Base-by-base conservation (phyloP, 441 rosid genomes). In the Populus hybrid region DNA sequence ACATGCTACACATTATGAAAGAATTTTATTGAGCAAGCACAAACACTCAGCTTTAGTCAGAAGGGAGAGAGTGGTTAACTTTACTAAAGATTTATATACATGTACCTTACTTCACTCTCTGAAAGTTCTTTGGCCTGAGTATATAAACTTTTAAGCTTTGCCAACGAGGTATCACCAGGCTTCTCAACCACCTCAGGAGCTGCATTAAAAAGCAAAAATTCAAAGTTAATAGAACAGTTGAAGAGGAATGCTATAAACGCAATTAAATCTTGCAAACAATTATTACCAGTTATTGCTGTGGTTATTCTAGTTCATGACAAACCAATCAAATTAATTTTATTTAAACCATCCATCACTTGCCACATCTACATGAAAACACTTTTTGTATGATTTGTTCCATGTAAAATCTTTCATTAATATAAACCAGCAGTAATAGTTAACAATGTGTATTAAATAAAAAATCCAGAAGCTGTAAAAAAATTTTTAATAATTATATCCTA, bases 101-200 rank as follows among this genome's bases (percentile, higher is more conserved):
- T 92, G 70, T 88, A 96, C 99, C 8, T 78, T 72, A 89, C 88
- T 96, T 96, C 97, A 82, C 0, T 88, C 86, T 94, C 99, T 1
- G 98, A 94, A 76, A 96, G 95, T 14, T 90, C 98, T 86, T 84
- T 96, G 11, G 98, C 98, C 68, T 76, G 93, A 76, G 83, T 90
- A 75, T 96, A 96, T 38, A 87, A 82, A 77, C 0, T 18, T 86
- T 86, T 94, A 70, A 94, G 91, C 88, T 61, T 94, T 50, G 88
- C 77, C 70, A 93, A 88, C 18, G 97, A 91, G 84, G 21, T 85
- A 87, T 96, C 99, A 70, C 93, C 94, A 36, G 95, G 95, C 85
- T 90, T 94, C 90, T 94, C 99, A 79, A 94, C 97, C 77, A 95
- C 84, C 84, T 94, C 99, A 10, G 98, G 98, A 74, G 92, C 99